These are phyloP conservation scores for Chloranthus sessilifolius DNA, from an alignment of 164 flowering plant species.

Conservation along the genomic window DNA sequence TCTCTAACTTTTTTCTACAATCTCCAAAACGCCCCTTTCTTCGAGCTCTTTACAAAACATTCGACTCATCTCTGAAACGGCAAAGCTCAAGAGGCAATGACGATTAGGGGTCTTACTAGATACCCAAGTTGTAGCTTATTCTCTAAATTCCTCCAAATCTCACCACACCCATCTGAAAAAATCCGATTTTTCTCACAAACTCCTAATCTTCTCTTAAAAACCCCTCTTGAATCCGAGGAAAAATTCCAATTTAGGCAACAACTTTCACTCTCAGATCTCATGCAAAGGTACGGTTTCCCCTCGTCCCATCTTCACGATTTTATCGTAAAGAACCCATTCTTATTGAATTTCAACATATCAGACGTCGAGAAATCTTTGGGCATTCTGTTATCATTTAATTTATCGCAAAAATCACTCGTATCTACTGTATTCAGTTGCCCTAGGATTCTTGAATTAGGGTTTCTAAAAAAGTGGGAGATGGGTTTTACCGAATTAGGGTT, in stretches of 20 bases:
- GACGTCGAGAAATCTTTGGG: slow-evolving; percentile 50
- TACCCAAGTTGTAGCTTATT: not conserved
- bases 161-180: not conserved
- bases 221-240: slow-evolving; percentile 5
- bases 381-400: slow-evolving; percentile 37
- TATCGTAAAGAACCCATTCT: slow-evolving; percentile 35
- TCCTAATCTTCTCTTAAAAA: slow-evolving; percentile 2
- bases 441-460: slow-evolving; percentile 40
- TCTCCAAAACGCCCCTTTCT: too few species aligned
- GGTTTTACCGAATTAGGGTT: slow-evolving; percentile 24
- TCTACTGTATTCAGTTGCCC: slow-evolving; percentile 50
- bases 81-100: too few species aligned
- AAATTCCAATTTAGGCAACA: slow-evolving; percentile 26
- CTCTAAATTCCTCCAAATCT: not conserved
- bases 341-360: slow-evolving; percentile 23
- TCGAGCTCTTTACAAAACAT: too few species aligned
- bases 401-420: slow-evolving; percentile 40
- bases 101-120: slow-evolving; percentile 13
- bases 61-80: too few species aligned
- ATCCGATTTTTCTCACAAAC: slow-evolving; percentile 11
- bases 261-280: slow-evolving; percentile 36
- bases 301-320: slow-evolving; percentile 34
- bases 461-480: slow-evolving; percentile 55
- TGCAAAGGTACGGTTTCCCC: slow-evolving; percentile 63
- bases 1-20: too few species aligned